A percentile compares a stretch with the other conserved stretches of the same genome.
Evolutionary conservation across 2,329 filamentous ascomycete species (phyloP).

Genomic region (Aspergillus awamori): DNA sequence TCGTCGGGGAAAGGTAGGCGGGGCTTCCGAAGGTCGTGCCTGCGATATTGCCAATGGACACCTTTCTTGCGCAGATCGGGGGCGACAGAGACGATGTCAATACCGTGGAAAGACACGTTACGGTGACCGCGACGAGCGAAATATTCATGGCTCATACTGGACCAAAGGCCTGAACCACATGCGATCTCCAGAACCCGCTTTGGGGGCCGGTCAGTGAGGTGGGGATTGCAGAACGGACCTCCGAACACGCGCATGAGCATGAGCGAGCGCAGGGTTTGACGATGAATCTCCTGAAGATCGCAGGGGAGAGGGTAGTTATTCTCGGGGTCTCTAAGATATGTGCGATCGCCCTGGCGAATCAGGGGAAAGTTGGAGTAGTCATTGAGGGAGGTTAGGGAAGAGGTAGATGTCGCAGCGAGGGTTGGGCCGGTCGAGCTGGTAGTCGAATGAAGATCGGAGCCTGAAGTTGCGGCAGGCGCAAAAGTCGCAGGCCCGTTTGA

Average conservation of each 20-base stretch:
- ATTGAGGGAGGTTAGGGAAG: conserved; percentile 39
- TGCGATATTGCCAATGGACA: conserved; percentile 85
- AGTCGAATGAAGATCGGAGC: conserved; percentile 39
- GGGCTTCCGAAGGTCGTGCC: conserved; percentile 76
- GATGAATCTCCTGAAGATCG: conserved; percentile 83
- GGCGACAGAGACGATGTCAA: conserved; percentile 77
- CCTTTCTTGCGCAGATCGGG: conserved; percentile 68
- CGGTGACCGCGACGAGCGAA: conserved; percentile 69
- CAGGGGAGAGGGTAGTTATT: conserved; percentile 82
- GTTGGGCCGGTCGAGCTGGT: conserved; percentile 33
- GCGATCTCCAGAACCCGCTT: conserved; percentile 80
- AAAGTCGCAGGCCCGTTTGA: conserved; percentile 32
- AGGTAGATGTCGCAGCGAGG: conserved; percentile 39
- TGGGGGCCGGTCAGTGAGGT: conserved; percentile 68
- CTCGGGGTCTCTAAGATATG: conserved; percentile 74
- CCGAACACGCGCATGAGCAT: conserved; percentile 81
- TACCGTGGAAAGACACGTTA: conserved; percentile 75
- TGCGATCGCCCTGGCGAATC: conserved; percentile 74
- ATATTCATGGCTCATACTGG: conserved; percentile 80
- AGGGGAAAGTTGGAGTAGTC: conserved; percentile 59
- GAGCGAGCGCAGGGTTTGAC: conserved; percentile 82
- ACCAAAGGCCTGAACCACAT: conserved; percentile 89
- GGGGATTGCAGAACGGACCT: conserved; percentile 73
- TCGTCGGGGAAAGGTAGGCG: conserved; percentile 78
- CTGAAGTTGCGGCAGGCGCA: conserved; percentile 30